These are phyloP conservation scores for Lachnellula occidentalis DNA, from an alignment of 2,329 filamentous ascomycete genomes.

Conservation along the genomic window DNA sequence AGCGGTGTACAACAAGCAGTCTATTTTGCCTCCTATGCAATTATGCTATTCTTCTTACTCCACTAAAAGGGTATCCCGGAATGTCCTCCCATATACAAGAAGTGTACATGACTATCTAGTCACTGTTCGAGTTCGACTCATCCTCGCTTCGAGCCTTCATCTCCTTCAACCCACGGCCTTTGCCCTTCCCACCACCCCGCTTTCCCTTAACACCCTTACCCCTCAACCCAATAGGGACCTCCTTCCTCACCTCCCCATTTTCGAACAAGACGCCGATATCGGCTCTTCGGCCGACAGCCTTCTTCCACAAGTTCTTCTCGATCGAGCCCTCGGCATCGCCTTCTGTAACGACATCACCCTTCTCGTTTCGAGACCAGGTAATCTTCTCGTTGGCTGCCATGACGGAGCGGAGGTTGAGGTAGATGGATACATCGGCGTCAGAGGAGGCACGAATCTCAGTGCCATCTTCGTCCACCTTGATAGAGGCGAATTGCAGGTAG, in stretches of 20 bases:
- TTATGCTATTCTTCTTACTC: neutral
- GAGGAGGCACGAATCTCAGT: constrained; percentile 26
- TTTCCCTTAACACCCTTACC: constrained; percentile 38
- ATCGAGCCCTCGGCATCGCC: constrained; percentile 27
- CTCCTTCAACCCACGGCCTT: constrained; percentile 29
- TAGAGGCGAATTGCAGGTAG: constrained; percentile 28
- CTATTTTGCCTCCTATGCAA: constrained; percentile 8
- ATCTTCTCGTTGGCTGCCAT: constrained; percentile 32
- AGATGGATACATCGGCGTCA: constrained; percentile 39
- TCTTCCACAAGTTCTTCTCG: constrained; percentile 36
- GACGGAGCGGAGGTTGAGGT: constrained; percentile 35
- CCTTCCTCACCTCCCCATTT: constrained; percentile 39
- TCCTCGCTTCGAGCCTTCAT: constrained; percentile 28
- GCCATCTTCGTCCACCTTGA: constrained; percentile 29
- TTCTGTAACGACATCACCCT: constrained; percentile 33
- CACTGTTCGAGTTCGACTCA: constrained; percentile 21
- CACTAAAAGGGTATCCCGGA: neutral
- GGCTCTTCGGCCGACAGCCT: constrained; percentile 36
- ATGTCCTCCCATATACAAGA: constrained; percentile 5
- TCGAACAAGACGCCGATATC: constrained; percentile 40
- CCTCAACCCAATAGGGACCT: constrained; percentile 37
- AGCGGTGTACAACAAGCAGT: neutral
- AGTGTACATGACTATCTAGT: constrained; percentile 14
- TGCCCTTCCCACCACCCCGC: constrained; percentile 34
- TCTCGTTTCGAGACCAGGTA: constrained; percentile 35